Evolutionary conservation across 495 filamentous ascomycete species (phyloP), one percentile per base, ranked within the genome.

Genomic region (Talaromyces borbonicus): DNA sequence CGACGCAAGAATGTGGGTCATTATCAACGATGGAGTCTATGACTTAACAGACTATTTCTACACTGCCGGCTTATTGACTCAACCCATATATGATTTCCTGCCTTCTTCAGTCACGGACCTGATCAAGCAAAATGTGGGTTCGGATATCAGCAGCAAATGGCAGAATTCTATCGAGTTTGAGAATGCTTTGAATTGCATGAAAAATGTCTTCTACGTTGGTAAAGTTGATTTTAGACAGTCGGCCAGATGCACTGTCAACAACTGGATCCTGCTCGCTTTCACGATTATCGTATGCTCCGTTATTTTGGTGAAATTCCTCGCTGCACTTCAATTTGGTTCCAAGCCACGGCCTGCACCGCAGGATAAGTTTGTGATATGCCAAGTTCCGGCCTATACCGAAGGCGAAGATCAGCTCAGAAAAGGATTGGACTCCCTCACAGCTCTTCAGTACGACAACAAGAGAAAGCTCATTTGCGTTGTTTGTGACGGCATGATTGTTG

Each of bases 311-410:
- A 98, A 97, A 66, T 98, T 98, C 71, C 62, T 98, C 54, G 84
- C 92, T 46, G 92, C 92, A 35, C 73, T 98, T 20, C 92, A 98
- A 58, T 83, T 98, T 50, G 90, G 92, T 14, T 84, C 86, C 38
- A 96, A 95, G 66, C 81, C 85, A 23, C 84, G 87, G 14, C 92
- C 92, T 4, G 72, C 83, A 14, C 82, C 87, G 20, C 92, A 97
- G 64, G 92, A 98, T 60, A 97, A 96, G 60, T 98, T 98, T 49
- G 92, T 98, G 49, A 96, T 98, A 50, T 97, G 92, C 69, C 84
- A 95, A 62, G 87, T 98, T 43, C 92, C 92, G 15, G 92, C 92
- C 9, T 98, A 98, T 59, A 98, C 92, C 0, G 92, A 98, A 69
- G 92, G 90, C 49, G 92, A 98, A 68, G 90, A 98, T 60, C 83